These are phyloP conservation scores for Xylariaceae sp. DNA, from an alignment of 2,329 filamentous ascomycete species.

Conservation along the genomic window DNA sequence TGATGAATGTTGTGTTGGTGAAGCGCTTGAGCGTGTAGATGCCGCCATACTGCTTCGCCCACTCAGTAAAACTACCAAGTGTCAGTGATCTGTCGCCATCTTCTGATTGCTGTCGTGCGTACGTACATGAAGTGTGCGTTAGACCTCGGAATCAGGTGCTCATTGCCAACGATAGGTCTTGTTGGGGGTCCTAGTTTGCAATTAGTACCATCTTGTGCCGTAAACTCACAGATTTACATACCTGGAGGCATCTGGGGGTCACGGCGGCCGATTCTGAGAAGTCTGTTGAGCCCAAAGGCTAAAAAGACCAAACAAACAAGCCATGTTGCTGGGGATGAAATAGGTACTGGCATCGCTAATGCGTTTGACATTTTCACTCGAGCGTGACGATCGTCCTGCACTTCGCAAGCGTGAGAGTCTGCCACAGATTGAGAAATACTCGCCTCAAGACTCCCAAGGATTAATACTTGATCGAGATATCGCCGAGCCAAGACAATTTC, in stretches of 20 bases:
- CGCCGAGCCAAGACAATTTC: no score
- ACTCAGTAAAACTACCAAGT: conserved; percentile 5
- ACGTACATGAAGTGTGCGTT: conserved; percentile 7
- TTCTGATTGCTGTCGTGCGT: no score
- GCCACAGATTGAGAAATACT: no score
- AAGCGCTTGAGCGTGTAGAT: conserved; percentile 8
- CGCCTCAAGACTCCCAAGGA: no score
- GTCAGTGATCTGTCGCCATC: no score
- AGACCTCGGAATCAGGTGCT: conserved; percentile 7
- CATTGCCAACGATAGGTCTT: conserved; percentile 6
- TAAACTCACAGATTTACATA: neutral
- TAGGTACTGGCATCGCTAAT: no score
- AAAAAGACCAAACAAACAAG: neutral
- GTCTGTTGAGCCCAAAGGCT: neutral
- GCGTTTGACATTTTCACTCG: no score
- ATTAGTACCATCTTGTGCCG: neutral
- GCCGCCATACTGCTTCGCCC: conserved; percentile 6
- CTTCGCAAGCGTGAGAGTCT: no score
- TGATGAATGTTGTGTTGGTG: conserved; percentile 5
- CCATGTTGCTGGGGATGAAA: conserved; percentile 2
- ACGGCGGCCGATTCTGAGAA: neutral
- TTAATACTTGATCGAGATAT: no score
- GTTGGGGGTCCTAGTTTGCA: conserved; percentile 4
- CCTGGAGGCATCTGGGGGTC: conserved; percentile 5
- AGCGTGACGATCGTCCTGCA: no score